A percentile compares a stretch with the other conserved stretches of the same genome.
These are phyloP conservation scores for Calcarisporium arbuscula DNA, from an alignment of 2,329 filamentous ascomycete species.

Conservation along the genomic window DNA sequence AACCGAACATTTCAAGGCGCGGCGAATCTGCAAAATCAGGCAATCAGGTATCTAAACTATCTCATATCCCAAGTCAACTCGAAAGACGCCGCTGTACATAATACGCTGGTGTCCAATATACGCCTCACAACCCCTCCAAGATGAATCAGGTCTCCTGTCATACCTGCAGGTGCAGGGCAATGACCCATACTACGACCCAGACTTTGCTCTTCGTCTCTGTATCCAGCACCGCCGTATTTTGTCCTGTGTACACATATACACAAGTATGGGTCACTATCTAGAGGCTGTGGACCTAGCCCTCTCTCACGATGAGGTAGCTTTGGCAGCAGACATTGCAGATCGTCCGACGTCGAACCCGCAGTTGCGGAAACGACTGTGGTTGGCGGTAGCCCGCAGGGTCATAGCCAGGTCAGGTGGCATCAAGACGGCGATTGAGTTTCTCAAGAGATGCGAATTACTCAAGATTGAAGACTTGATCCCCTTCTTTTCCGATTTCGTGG, in stretches of 20 bases:
- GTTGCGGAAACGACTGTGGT: conserved; percentile 89
- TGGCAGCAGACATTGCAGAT: conserved; percentile 85
- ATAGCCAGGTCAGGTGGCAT: conserved; percentile 83
- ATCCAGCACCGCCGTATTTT: conserved; percentile 91
- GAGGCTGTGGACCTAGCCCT: conserved; percentile 90
- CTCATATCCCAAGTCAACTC: conserved; percentile 83
- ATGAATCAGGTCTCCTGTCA: conserved; percentile 77
- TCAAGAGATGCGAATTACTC: conserved; percentile 84
- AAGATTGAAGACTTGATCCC: conserved; percentile 96
- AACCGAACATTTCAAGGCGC: conserved; percentile 66
- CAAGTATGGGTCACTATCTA: conserved; percentile 88
- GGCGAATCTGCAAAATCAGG: conserved; percentile 73
- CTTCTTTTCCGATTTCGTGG: conserved; percentile 97
- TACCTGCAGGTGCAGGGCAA: conserved; percentile 89
- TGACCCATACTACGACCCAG: conserved; percentile 83
- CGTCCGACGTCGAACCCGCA: conserved; percentile 70
- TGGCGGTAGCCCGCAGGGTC: conserved; percentile 89
- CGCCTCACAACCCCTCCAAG: conserved; percentile 74
- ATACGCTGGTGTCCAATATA: conserved; percentile 95
- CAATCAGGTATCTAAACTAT: conserved; percentile 86
- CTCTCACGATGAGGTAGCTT: conserved; percentile 81
- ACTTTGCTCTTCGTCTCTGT: conserved; percentile 91
- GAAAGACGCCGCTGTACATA: conserved; percentile 82
- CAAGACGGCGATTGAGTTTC: conserved; percentile 87
- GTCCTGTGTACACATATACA: conserved; percentile 96